Evolutionary conservation across 1,139 yeast species (phyloP), one percentile per base, ranked within the genome.

Genomic region (Geotrichum siamense): DNA sequence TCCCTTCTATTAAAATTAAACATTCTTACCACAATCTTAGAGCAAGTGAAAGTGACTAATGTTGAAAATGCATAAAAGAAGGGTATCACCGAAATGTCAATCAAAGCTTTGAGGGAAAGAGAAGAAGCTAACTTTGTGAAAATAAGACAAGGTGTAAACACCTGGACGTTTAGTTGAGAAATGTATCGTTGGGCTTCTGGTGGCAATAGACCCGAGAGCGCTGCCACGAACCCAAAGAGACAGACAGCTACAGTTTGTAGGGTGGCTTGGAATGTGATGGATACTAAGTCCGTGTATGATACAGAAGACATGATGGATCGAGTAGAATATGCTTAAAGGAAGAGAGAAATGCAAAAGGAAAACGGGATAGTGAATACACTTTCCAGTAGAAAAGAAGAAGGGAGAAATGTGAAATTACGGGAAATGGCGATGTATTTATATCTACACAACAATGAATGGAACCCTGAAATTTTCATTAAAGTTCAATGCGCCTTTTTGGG

Each of bases 101-200:
- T 63, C 64, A 84, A 70, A 52, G 82, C 82, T 53, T 74, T 68
- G 42, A 82, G 64, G 23, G 85, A 76, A 41, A 84, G 67, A 5
- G 86, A 77, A 3, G 87, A 77, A 9, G 93, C 94, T 55, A 84
- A 72, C 61, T 84, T 84, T 51, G 81, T 71, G 61, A 84, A 84
- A 53, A 84, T 84, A 65, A 84, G 74, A 53, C 93, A 83, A 4
- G 94, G 94, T 17, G 94, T 84, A 65, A 84, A 82, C 45, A 84
- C 67, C 63, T 81, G 86, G 33, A 84, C 93, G 55, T 84, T 84
- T 41, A 84, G 68, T 47, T 72, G 71, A 17, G 85, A 77, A 23
- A 84, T 66, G 41, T 74, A 74, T 58, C 79, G 79, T 54, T 82
- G 89, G 21, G 80, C 84, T 36, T 69, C 68, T 31, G 77, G 68